Evolutionary conservation across 768 basidiomycete species (phyloP).

Genomic region (Trametes meyenii): DNA sequence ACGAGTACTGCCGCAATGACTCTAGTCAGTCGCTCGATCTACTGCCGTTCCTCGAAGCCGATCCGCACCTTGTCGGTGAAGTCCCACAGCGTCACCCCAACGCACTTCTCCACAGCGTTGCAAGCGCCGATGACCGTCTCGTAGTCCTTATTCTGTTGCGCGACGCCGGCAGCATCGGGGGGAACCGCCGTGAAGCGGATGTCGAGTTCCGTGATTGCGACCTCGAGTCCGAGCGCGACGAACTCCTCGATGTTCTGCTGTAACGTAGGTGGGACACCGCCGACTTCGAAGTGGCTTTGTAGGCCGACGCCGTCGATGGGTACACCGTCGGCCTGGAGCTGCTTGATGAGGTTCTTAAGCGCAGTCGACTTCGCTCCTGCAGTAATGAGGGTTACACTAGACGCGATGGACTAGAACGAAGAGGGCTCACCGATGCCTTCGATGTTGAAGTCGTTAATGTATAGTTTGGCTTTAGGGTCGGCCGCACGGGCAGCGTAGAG

Average conservation of each 20-base stretch:
- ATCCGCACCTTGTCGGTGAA: conserved; percentile 38
- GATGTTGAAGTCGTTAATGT: conserved; percentile 46
- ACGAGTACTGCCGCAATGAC: conserved; percentile 32
- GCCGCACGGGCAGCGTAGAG: conserved; percentile 54
- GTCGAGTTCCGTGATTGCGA: conserved; percentile 71
- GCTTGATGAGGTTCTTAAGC: conserved; percentile 52
- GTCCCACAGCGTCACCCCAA: conserved; percentile 45
- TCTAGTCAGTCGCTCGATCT: background rate
- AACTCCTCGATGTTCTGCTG: conserved; percentile 53
- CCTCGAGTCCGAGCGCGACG: conserved; percentile 61
- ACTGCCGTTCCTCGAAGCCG: background rate
- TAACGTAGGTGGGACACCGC: conserved; percentile 51
- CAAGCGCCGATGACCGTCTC: conserved; percentile 56
- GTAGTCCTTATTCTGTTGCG: conserved; percentile 61
- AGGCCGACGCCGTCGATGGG: conserved; percentile 67
- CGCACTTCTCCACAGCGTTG: conserved; percentile 38
- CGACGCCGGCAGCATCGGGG: conserved; percentile 42
- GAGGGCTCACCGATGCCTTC: conserved; percentile 30
- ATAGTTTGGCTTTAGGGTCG: conserved; percentile 58
- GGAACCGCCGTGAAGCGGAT: conserved; percentile 56
- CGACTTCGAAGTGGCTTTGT: conserved; percentile 60
- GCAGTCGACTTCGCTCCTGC: conserved; percentile 54
- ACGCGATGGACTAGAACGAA: too few relatives aligned
- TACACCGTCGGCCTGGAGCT: conserved; percentile 46
- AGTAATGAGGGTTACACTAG: background rate